phyloP scores from a whole-genome alignment of 164 flowering plant genomes.

The Hamamelis virginiana region DNA sequence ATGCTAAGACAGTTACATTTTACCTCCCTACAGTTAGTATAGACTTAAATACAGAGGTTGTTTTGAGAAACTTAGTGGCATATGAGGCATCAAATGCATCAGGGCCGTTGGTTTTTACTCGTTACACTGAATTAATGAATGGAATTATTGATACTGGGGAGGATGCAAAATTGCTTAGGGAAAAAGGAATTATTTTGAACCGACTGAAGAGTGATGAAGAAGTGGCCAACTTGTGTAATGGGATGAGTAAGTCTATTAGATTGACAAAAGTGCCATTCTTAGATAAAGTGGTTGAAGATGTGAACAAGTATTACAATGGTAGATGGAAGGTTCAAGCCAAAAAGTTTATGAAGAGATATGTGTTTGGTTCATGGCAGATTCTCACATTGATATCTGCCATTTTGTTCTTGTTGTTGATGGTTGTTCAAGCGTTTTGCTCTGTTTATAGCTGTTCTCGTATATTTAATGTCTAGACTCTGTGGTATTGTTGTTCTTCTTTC shows the following conservation, averaged over 20 bases:
- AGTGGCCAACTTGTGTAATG: constrained; percentile 66
- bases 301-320: constrained; percentile 49
- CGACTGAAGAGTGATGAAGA: constrained; percentile 64
- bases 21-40: constrained; percentile 40
- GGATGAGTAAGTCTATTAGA: constrained; percentile 66
- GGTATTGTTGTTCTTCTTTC: no score
- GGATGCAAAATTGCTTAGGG: constrained; percentile 56
- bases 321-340: constrained; percentile 47
- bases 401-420: constrained; percentile 39
- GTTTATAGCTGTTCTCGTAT: constrained; percentile 37
- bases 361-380: constrained; percentile 57
- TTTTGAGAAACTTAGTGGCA: constrained; percentile 67
- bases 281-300: constrained; percentile 62
- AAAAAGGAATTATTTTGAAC: constrained; percentile 54
- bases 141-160: constrained; percentile 68
- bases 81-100: constrained; percentile 55
- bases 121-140: constrained; percentile 70
- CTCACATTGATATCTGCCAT: constrained; percentile 47
- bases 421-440: constrained; percentile 50
- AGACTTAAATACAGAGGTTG: constrained; percentile 49
- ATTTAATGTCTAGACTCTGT: not conserved
- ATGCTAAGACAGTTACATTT: constrained; percentile 22
- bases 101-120: constrained; percentile 58
- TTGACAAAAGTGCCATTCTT: constrained; percentile 55
- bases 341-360: constrained; percentile 37